Conservation (phyloP, 2,329 filamentous ascomycete genomes). For the Elsinoe batatas region DNA sequence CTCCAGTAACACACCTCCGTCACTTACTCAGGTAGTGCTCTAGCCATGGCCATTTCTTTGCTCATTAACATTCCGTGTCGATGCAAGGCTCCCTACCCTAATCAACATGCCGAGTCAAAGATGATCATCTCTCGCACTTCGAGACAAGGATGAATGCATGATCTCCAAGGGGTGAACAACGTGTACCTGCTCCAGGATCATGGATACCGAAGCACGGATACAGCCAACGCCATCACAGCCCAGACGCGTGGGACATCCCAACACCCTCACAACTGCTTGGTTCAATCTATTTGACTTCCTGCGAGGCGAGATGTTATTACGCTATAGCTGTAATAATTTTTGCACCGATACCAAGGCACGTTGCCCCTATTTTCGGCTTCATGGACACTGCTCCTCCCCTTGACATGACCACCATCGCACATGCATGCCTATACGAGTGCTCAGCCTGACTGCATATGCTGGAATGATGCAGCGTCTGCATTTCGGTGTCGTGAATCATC, state of each 20-base stretch:
- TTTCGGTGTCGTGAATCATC: background rate
- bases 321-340: background rate
- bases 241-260: conserved; percentile 1
- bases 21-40: background rate
- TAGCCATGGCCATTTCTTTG: background rate
- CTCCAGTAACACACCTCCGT: background rate
- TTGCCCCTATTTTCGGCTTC: conserved; percentile 3
- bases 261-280: background rate
- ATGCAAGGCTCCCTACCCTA: background rate
- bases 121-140: background rate
- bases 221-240: background rate
- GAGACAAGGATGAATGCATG: background rate
- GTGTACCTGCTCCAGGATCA: background rate
- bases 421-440: conserved; percentile 5
- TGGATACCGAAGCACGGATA: background rate
- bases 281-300: conserved; percentile 5
- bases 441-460: background rate
- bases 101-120: background rate
- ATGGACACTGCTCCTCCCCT: background rate
- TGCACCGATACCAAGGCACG: background rate
- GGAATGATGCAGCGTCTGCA: background rate
- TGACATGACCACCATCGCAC: background rate
- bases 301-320: background rate
- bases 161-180: background rate
- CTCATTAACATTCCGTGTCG: background rate